phyloP scores from a whole-genome alignment of 345 rosid species.

The Fremontodendron californicum region DNA sequence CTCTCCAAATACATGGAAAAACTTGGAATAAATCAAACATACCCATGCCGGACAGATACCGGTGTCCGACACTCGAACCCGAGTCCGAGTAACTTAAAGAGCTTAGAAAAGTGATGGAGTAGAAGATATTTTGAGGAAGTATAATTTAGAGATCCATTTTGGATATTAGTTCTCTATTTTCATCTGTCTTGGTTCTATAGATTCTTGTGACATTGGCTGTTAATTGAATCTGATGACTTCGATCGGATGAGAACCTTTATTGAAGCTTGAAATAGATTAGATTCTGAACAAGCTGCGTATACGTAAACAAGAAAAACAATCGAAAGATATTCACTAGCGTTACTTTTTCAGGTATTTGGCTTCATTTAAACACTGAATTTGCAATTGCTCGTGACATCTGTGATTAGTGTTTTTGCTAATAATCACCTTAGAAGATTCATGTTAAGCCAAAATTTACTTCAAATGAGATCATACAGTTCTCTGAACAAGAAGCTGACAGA shows the following conservation, averaged over 20 bases:
- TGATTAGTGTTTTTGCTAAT: background rate
- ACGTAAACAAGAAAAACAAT: background rate
- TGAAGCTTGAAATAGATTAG: background rate
- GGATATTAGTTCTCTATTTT: background rate
- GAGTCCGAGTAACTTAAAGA: too few species aligned
- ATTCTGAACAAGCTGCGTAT: background rate
- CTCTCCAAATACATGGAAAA: too few species aligned
- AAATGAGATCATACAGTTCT: background rate
- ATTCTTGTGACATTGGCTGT: background rate
- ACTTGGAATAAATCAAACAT: too few species aligned
- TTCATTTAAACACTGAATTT: background rate
- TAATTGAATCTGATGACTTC: background rate
- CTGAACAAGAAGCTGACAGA: background rate
- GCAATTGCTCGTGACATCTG: background rate
- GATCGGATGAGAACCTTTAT: background rate
- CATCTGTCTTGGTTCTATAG: background rate
- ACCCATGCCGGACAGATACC: too few species aligned
- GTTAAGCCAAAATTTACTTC: background rate
- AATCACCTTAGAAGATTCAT: background rate
- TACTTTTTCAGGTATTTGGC: background rate
- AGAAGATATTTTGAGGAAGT: background rate
- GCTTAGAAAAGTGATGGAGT: background rate
- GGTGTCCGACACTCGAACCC: too few species aligned
- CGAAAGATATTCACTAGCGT: background rate
- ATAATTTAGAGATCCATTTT: too few species aligned